phyloP scores from a whole-genome alignment of 768 basidiomycete genomes.

The Daedalea quercina region DNA sequence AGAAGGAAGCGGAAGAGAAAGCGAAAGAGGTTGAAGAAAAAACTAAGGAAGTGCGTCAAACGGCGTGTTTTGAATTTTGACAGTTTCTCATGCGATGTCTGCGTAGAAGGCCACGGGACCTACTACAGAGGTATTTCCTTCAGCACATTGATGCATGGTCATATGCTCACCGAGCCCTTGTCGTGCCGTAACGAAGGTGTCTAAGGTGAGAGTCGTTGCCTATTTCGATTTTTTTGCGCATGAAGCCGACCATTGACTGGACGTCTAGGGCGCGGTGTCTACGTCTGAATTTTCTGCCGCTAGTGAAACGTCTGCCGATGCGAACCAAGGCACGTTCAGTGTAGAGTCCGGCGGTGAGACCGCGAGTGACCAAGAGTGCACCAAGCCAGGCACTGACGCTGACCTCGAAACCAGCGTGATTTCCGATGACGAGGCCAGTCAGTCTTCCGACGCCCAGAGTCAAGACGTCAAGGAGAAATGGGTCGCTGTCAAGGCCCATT shows the following conservation, averaged over 20 bases:
- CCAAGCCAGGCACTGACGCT: slow-evolving; percentile 58
- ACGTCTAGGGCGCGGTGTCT: too few species aligned
- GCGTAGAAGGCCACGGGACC: too few species aligned
- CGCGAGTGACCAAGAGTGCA: slow-evolving; percentile 36
- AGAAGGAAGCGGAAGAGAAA: slow-evolving; percentile 36
- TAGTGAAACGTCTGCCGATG: neutral
- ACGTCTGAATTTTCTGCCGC: too few species aligned
- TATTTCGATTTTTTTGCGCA: too few species aligned
- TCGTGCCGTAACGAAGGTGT: too few species aligned
- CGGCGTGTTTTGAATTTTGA: too few species aligned
- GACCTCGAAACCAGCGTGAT: slow-evolving; percentile 74
- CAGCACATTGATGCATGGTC: too few species aligned
- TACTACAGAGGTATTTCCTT: too few species aligned
- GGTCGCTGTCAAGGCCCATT: slow-evolving; percentile 63
- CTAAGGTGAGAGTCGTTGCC: too few species aligned
- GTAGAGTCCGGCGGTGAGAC: slow-evolving; percentile 7
- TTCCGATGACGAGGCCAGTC: slow-evolving; percentile 60
- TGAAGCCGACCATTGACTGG: too few species aligned
- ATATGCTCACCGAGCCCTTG: too few species aligned
- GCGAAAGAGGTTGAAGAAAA: slow-evolving; percentile 28
- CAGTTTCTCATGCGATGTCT: too few species aligned
- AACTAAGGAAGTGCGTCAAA: neutral
- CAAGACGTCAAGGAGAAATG: slow-evolving; percentile 56
- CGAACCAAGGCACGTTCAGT: neutral
- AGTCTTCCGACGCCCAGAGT: slow-evolving; percentile 26